A percentile compares a stretch with the other conserved stretches of the same genome.
Evolutionary conservation across 2,329 filamentous ascomycete species (phyloP).

Genomic region (Fusarium marasasianum): DNA sequence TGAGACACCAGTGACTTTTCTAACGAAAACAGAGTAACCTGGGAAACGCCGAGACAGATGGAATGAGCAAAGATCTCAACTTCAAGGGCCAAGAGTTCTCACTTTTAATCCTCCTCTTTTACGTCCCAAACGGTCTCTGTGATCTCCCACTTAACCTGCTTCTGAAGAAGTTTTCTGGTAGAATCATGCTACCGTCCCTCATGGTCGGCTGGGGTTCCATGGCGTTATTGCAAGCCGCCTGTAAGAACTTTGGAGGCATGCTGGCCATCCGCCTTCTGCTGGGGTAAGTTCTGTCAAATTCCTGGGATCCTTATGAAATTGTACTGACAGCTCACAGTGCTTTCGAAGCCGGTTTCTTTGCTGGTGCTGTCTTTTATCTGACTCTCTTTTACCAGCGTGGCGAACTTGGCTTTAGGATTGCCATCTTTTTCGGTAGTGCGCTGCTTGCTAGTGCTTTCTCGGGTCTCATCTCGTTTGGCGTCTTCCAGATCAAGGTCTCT

Average conservation of each 20-base stretch:
- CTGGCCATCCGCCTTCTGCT: background rate
- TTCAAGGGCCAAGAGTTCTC: constrained; percentile 56
- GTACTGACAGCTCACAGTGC: background rate
- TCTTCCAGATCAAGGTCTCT: constrained; percentile 54
- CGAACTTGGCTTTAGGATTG: constrained; percentile 50
- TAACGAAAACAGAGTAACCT: constrained; percentile 51
- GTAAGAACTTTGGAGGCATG: constrained; percentile 54
- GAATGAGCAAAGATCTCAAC: constrained; percentile 49
- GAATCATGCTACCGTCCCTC: constrained; percentile 46
- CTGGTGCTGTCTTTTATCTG: constrained; percentile 1
- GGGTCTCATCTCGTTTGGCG: constrained; percentile 67
- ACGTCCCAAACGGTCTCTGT: constrained; percentile 53
- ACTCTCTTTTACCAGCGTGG: background rate
- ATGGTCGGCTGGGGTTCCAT: constrained; percentile 57
- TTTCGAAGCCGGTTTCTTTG: background rate
- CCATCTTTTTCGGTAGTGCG: constrained; percentile 65
- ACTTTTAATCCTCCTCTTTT: constrained; percentile 59
- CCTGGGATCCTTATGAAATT: background rate
- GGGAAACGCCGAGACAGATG: constrained; percentile 61
- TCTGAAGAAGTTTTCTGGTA: constrained; percentile 54
- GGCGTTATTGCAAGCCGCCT: constrained; percentile 55
- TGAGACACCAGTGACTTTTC: background rate
- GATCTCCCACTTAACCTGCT: background rate
- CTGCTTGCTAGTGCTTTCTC: constrained; percentile 74
- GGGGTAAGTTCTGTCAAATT: background rate